Base-by-base conservation (phyloP, 306 rosid species). In the Fagus crenata region DNA sequence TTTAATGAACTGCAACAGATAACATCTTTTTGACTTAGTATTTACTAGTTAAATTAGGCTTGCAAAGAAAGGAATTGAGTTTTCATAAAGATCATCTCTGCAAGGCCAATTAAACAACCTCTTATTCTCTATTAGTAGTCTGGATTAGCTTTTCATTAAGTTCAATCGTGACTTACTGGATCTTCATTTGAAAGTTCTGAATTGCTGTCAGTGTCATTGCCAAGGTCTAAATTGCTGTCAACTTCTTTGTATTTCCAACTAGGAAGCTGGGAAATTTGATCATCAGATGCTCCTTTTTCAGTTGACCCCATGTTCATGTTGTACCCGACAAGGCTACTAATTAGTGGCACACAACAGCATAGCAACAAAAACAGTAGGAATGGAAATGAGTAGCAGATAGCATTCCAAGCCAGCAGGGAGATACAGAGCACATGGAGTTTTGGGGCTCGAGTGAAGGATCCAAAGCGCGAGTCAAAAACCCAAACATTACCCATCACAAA, bases 401-500 rank as follows among this genome's bases (percentile, higher is more conserved):
- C 99, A 86, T 95, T 95, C 97, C 97, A 95, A 67, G 93, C 89
- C 67, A 95, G 92, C 55, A 95, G 82, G 59, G 88, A 72, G 88
- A 92, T 80, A 77, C 97, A 89, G 43, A 95, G 95, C 36, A 92
- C 90, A 55, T 92, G 89, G 40, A 95, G 97, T 59, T 85, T 95
- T 5, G 98, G 97, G 54, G 98, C 93, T 55, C 83, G 85, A 39
- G 77, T 79, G 76, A 92, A 89, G 2, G 97, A 88, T 36, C 91
- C 89, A 70, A 95, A 87, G 40, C 97, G 97, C 36, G 97, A 90
- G 84, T 92, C 96, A 32, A 90, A 93, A 7, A 92, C 81, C 99
- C 97, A 95, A 63, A 95, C 97, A 74, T 95, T 95, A 5, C 99
- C 99, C 97, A 95, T 95, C 80, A 95, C 97, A 79, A 95, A 95